Base-by-base conservation (phyloP, 371 early-diverging fungal species). In the Apophysomyces ossiformis region DNA sequence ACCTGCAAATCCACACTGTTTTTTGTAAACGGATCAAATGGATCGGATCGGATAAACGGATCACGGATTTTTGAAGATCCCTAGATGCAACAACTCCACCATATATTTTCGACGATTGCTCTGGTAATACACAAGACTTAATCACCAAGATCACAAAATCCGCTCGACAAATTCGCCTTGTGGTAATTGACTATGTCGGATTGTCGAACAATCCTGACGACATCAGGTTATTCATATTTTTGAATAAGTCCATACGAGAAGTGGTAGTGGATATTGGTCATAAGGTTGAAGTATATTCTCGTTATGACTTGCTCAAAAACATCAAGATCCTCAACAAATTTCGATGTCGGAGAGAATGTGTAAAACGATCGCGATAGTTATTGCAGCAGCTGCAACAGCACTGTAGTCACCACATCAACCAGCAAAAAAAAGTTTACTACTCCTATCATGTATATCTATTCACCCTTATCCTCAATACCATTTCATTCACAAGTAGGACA, bases 211-310 rank as follows among this genome's bases (percentile, higher is more conserved):
- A 72, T 66, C 64, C 67, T 47, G 64, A 68, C 59, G 61, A 72
- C 63, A 72, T 72, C 59, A 68, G 54, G 64, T 54, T 72, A 58
- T 66, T 72, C 62, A 64, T 72, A 61, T 66, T 64, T 61, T 68
- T 62, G 64, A 72, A 69, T 66, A 72, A 72, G 64, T 66, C 66
- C 61, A 61, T 72, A 66, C 63, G 62, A 50, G 68, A 68, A 72
- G 60, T 72, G 63, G 54, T 72, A 60, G 64, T 66, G 61, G 66
- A 72, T 65, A 60, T 68, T 63, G 63, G 68, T 63, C 72, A 68
- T 60, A 71, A 68, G 47, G 72, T 71, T 65, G 65, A 71, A 62
- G 65, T 67, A 58, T 71, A 71, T 71, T 67, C 72, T 65, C 72
- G 72, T 60, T 46, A 71, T 56, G 68, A 68, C 68, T 68, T 71